Base-by-base conservation (phyloP, 306 rosid genomes). In the Mimosa bimucronata region DNA sequence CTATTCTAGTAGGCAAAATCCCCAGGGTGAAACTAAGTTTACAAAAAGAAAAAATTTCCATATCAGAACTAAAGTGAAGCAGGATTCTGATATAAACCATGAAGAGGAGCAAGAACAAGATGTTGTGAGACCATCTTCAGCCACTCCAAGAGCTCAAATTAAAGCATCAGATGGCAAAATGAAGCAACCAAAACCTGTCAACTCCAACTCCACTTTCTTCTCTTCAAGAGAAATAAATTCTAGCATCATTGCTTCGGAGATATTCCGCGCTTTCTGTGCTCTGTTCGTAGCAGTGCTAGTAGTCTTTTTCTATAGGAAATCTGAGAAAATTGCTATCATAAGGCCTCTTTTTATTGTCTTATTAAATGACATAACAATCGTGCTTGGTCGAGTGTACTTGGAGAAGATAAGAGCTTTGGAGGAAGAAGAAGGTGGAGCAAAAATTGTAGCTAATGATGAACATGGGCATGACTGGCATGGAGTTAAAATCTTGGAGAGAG, bases 401-500 rank as follows among this genome's bases (percentile, higher is more conserved):
- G 89, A 77, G 58, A 90, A 80, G 81, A 75, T 50, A 50, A 84
- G 46, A 46, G 83, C 78, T 21, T 23, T 67, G 19, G 83, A 78
- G 67, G 91, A 75, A 75, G 80, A 53, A 46, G 86, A 75, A 79
- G 86, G 80, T 21, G 86, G 76, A 79, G 88, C 79, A 50, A 66
- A 16, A 48, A 77, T 15, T 38, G 81, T 67, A 21, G 66, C 73
- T 52, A 73, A 30, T 6, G 71, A 42, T 6, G 86, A 76, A 71
- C 87, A 79, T 25, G 86, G 82, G 3, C 88, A 77, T 0, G 87
- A 72, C 66, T 92, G 97, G 98, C 83, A 68, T 41, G 98, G 97
- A 16, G 93, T 91, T 0, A 91, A 80, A 84, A 82, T 94, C 31
- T 46, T 94, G 88, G 98, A 94, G 88, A 92, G 97, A 84, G 92